A percentile compares a stretch with the other conserved stretches of the same genome.
Evolutionary conservation across 2,329 filamentous ascomycete species (phyloP).

Genomic region (Pseudopithomyces chartarum): DNA sequence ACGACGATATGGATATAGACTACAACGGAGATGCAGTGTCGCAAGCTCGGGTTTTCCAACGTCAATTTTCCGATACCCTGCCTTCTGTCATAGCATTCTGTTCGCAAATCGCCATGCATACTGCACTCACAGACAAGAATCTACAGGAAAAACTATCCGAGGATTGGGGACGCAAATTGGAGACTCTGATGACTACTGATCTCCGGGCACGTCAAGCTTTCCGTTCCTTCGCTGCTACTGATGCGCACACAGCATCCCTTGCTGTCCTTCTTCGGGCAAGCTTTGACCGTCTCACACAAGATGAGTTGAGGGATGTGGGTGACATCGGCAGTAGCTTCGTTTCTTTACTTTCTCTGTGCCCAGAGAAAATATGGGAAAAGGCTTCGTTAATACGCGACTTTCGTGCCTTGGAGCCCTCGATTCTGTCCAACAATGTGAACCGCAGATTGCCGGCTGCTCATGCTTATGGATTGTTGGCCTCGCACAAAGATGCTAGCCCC

Average conservation of each 20-base stretch:
- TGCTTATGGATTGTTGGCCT: conserved; percentile 75
- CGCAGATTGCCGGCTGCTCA: conserved; percentile 70
- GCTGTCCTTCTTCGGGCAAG: conserved; percentile 50
- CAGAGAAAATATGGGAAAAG: conserved; percentile 51
- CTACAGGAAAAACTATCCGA: conserved; percentile 65
- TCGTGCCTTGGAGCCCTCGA: conserved; percentile 61
- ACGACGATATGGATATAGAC: conserved; percentile 42
- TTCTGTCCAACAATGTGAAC: conserved; percentile 74
- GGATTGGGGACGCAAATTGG: conserved; percentile 83
- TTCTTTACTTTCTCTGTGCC: conserved; percentile 59
- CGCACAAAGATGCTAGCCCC: conserved; percentile 59
- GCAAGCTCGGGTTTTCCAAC: conserved; percentile 36
- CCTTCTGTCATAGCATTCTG: conserved; percentile 73
- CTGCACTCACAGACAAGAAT: conserved; percentile 56
- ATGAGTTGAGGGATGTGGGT: conserved; percentile 47
- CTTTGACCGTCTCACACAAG: conserved; percentile 51
- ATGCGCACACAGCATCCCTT: conserved; percentile 43
- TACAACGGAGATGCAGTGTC: conserved; percentile 29
- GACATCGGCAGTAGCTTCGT: conserved; percentile 57
- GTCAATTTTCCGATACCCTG: conserved; percentile 59
- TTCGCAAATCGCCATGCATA: conserved; percentile 63
- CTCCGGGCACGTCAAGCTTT: conserved; percentile 66
- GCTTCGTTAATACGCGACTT: conserved; percentile 40
- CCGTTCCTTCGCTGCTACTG: conserved; percentile 52
- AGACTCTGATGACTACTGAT: conserved; percentile 73